phyloP scores from a whole-genome alignment of 441 rosid genomes.

The Mallotus japonicus region DNA sequence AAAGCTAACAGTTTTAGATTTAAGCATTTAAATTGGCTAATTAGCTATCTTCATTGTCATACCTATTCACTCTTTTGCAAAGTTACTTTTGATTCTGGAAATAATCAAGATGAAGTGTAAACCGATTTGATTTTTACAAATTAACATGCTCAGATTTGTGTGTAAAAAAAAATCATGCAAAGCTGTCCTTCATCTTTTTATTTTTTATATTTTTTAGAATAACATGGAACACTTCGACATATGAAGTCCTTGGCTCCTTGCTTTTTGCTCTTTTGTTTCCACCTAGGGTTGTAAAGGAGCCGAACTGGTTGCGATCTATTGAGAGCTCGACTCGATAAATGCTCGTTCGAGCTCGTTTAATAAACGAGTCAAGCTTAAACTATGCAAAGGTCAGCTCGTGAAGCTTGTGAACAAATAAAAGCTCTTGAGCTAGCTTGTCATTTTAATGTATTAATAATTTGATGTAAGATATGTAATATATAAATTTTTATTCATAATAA shows the following conservation, averaged over 20 bases:
- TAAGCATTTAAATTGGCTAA: neutral
- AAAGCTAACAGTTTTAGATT: neutral
- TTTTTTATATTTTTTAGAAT: neutral
- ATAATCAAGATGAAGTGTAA: neutral
- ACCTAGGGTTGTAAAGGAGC: neutral
- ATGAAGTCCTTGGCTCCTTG: neutral
- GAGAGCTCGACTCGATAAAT: no score
- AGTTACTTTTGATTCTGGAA: neutral
- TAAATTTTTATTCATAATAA: no score
- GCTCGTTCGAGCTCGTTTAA: no score
- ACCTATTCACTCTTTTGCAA: neutral
- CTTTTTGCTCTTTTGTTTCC: neutral
- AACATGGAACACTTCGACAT: neutral
- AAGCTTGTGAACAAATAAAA: no score
- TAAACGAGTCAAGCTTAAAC: no score
- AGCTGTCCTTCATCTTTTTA: neutral
- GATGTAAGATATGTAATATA: no score
- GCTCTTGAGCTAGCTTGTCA: no score
- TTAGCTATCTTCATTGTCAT: neutral
- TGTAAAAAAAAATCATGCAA: neutral
- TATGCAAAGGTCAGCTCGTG: no score
- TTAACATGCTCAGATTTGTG: neutral
- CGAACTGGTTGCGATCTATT: no score
- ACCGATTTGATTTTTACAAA: neutral
- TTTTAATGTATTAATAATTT: no score